These are phyloP conservation scores for Candida takata DNA, from an alignment of 805 yeast genomes.

Conservation along the genomic window DNA sequence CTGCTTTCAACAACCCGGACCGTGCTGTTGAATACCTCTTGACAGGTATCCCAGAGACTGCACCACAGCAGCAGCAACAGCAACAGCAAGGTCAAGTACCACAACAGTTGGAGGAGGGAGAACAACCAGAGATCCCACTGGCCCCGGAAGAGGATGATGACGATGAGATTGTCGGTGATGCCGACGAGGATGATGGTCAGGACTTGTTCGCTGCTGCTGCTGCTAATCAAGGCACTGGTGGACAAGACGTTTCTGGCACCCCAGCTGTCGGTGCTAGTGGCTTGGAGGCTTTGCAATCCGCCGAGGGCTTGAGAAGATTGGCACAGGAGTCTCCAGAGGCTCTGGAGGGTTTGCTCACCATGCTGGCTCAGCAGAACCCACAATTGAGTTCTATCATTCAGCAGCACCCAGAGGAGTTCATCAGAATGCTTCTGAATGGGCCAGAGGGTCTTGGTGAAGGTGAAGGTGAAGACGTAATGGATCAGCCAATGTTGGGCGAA, in stretches of 20 bases:
- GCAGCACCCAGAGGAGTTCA: conserved; percentile 83
- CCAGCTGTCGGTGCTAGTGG: conserved; percentile 21
- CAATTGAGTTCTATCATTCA: conserved; percentile 75
- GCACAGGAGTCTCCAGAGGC: conserved; percentile 83
- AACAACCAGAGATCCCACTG: conserved; percentile 1
- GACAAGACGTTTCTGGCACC: conserved; percentile 15
- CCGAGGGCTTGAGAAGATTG: conserved; percentile 59
- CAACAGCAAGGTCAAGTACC: conserved; percentile 13
- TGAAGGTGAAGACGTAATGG: conserved; percentile 21
- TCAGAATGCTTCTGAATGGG: conserved; percentile 60
- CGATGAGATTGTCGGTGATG: conserved; percentile 24
- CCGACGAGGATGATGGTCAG: conserved; percentile 13
- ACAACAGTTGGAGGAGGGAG: conserved; percentile 7
- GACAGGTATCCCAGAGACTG: conserved; percentile 77
- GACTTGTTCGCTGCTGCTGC: conserved; percentile 26
- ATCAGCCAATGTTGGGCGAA: conserved; percentile 21
- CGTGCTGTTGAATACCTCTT: conserved; percentile 93
- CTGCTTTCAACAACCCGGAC: conserved; percentile 96
- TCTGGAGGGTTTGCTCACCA: conserved; percentile 76
- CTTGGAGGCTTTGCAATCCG: conserved; percentile 30
- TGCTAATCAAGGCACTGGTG: conserved; percentile 3
- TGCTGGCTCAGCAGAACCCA: conserved; percentile 75
- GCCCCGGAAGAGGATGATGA: conserved; percentile 6
- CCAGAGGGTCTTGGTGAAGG: conserved; percentile 29
- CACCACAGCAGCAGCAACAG: conserved; percentile 26